Conservation (phyloP, 208 protist genomes). For the Crithidia fasciculata region DNA sequence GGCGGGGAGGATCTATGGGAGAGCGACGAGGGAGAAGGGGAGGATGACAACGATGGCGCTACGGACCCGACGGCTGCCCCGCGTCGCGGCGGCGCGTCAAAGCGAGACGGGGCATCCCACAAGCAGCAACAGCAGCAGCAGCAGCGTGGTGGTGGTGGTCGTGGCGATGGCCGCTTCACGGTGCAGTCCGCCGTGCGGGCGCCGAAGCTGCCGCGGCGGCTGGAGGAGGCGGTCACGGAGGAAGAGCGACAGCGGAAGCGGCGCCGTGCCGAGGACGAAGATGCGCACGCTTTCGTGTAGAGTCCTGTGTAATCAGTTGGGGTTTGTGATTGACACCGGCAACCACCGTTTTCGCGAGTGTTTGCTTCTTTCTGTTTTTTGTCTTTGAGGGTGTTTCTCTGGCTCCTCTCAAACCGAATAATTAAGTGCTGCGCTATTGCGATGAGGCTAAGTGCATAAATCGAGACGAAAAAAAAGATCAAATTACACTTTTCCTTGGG, state of each 20-base stretch:
- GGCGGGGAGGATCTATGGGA: constrained; percentile 24
- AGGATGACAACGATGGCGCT: constrained; percentile 19
- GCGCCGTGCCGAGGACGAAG: constrained; percentile 24
- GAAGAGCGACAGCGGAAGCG: constrained; percentile 35
- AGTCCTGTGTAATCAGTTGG: no score
- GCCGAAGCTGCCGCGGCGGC: constrained; percentile 61
- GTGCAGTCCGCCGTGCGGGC: constrained; percentile 54
- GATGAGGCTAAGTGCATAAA: no score
- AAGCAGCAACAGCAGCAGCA: not conserved
- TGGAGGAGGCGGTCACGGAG: constrained; percentile 36
- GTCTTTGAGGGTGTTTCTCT: not conserved
- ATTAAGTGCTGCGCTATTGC: no score
- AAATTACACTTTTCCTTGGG: no score
- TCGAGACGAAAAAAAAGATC: not conserved
- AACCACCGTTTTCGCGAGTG: no score
- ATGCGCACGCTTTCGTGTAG: not conserved
- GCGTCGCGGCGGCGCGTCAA: not conserved
- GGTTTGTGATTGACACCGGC: no score
- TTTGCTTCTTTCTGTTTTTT: constrained; percentile 1
- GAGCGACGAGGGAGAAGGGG: constrained; percentile 2
- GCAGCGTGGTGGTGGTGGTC: not conserved
- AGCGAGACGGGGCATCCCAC: not conserved
- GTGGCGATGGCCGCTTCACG: constrained; percentile 49
- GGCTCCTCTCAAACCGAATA: no score
- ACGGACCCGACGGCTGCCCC: constrained; percentile 35